Evolutionary conservation across 2,329 filamentous ascomycete genomes (phyloP).

Genomic region (Colletotrichum liriopes): DNA sequence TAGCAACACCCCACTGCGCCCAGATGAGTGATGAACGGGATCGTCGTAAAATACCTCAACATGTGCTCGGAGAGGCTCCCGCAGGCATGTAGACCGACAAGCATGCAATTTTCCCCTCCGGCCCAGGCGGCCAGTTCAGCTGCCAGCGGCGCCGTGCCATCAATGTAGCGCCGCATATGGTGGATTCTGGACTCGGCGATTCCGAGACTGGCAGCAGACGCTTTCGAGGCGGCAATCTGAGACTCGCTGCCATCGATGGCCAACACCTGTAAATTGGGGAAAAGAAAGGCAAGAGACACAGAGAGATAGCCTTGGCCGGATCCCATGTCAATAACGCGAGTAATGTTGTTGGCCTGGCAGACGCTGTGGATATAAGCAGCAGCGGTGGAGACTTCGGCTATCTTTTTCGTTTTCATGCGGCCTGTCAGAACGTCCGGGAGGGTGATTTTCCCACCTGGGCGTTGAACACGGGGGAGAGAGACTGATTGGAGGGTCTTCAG

Average conservation of each 20-base stretch:
- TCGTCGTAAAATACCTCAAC: slow-evolving; percentile 49
- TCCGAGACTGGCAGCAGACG: slow-evolving; percentile 45
- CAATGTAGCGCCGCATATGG: slow-evolving; percentile 50
- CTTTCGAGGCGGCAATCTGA: slow-evolving; percentile 49
- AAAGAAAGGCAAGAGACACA: slow-evolving; percentile 49
- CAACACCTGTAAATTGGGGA: slow-evolving; percentile 47
- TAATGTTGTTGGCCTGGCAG: slow-evolving; percentile 47
- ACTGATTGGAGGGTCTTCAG: slow-evolving; percentile 5
- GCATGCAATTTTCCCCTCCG: slow-evolving; percentile 48
- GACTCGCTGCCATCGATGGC: slow-evolving; percentile 52
- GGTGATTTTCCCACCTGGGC: slow-evolving; percentile 28
- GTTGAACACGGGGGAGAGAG: slow-evolving; percentile 44
- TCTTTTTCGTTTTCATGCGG: slow-evolving; percentile 53
- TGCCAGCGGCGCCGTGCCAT: slow-evolving; percentile 46
- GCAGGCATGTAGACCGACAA: slow-evolving; percentile 53
- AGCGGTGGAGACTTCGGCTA: slow-evolving; percentile 50
- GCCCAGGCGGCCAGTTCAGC: slow-evolving; percentile 49
- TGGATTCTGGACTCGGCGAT: slow-evolving; percentile 45
- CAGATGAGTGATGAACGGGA: slow-evolving; percentile 45
- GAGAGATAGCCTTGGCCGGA: slow-evolving; percentile 52
- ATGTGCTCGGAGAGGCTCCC: slow-evolving; percentile 53
- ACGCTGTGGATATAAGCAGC: slow-evolving; percentile 47
- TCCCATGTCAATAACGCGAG: slow-evolving; percentile 46
- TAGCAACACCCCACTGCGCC: slow-evolving; percentile 53
- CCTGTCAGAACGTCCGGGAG: slow-evolving; percentile 46